phyloP scores from a whole-genome alignment of 805 yeast genomes.

The Sungouiozyma ichnusensis region DNA sequence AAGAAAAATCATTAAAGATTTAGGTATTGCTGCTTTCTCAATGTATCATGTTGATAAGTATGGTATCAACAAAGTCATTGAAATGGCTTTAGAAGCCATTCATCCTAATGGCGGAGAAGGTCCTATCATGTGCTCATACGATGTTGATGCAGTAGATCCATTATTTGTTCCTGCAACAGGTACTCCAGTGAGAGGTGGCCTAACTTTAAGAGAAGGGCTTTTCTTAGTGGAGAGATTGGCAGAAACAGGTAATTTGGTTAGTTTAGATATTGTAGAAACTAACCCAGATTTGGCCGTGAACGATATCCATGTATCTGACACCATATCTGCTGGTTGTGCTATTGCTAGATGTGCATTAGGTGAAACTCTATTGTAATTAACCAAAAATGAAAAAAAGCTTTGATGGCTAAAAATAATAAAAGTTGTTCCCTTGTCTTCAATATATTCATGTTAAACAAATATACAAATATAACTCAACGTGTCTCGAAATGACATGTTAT shows the following conservation, averaged over 20 bases:
- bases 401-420: background rate
- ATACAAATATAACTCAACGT: too few relatives aligned
- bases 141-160: conserved; percentile 96
- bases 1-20: conserved; percentile 56
- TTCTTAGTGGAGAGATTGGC: conserved; percentile 88
- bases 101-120: conserved; percentile 57
- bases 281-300: conserved; percentile 81
- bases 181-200: conserved; percentile 94
- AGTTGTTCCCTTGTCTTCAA: background rate
- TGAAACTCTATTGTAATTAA: conserved; percentile 47
- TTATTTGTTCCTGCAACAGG: conserved; percentile 93
- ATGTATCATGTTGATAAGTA: conserved; percentile 94
- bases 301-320: conserved; percentile 67
- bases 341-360: conserved; percentile 91
- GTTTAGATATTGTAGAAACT: conserved; percentile 87
- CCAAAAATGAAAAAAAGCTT: background rate
- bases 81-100: conserved; percentile 74
- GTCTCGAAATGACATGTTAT: too few relatives aligned
- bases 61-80: conserved; percentile 85
- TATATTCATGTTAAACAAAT: background rate
- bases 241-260: conserved; percentile 75
- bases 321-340: conserved; percentile 84
- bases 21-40: conserved; percentile 73
- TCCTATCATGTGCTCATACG: conserved; percentile 87
- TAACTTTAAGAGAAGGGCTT: conserved; percentile 88